Evolutionary conservation across 176 grass and related monocot species (phyloP).

Genomic region (Leersia perrieri): DNA sequence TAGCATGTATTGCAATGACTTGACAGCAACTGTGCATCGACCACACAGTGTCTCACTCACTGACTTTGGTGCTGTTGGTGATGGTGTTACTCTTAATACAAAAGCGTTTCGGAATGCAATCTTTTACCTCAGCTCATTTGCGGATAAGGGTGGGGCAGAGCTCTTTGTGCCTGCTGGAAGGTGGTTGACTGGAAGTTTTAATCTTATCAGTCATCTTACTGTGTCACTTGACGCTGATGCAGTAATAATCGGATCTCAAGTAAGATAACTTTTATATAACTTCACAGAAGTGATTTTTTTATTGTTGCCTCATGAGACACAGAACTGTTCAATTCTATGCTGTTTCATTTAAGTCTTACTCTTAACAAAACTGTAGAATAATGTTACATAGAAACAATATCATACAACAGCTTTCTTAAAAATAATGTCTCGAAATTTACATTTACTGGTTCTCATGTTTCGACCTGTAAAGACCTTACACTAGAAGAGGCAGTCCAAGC

Average conservation of each 20-base stretch:
- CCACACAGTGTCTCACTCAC: slow-evolving; percentile 88
- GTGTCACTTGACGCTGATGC: slow-evolving; percentile 80
- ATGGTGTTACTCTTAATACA: slow-evolving; percentile 84
- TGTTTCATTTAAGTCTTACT: not conserved
- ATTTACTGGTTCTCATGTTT: not conserved
- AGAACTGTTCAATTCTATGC: not conserved
- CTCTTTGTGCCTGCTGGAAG: slow-evolving; percentile 93
- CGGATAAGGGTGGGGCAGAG: slow-evolving; percentile 84
- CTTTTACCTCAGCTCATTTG: slow-evolving; percentile 94
- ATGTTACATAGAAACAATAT: too few species aligned
- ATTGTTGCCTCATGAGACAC: not conserved
- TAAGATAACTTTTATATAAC: slow-evolving; percentile 26
- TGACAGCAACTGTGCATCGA: slow-evolving; percentile 47
- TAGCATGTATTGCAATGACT: slow-evolving; percentile 56
- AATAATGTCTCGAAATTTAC: not conserved
- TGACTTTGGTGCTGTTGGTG: slow-evolving; percentile 82
- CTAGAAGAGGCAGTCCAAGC: not conserved
- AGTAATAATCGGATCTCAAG: slow-evolving; percentile 67
- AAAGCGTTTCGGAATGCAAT: slow-evolving; percentile 97
- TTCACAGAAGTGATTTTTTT: not conserved
- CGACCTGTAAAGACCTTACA: not conserved
- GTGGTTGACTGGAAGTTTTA: slow-evolving; percentile 95
- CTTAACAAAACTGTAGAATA: not conserved
- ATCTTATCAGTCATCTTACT: slow-evolving; percentile 88
- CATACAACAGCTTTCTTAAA: not conserved